phyloP scores from a whole-genome alignment of 768 basidiomycete genomes.

The Rhizopogon vinicolor region DNA sequence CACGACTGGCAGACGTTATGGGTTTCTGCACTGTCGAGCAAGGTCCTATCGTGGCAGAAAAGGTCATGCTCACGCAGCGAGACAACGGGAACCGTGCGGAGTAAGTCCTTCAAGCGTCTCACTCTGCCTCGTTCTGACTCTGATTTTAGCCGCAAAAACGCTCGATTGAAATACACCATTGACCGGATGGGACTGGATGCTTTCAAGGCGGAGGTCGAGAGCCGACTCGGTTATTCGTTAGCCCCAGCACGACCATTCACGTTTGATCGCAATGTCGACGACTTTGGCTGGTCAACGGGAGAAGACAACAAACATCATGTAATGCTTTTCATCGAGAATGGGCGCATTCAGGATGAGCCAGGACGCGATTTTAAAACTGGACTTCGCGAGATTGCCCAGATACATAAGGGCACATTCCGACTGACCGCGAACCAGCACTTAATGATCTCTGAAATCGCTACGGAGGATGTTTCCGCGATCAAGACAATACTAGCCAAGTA shows the following conservation, averaged over 20 bases:
- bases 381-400: constrained; percentile 85
- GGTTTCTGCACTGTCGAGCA: constrained; percentile 93
- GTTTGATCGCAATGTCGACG: constrained; percentile 89
- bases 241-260: constrained; percentile 68
- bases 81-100: constrained; percentile 95
- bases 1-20: constrained; percentile 79
- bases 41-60: constrained; percentile 83
- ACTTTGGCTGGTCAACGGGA: constrained; percentile 90
- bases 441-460: constrained; percentile 76
- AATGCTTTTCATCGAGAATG: constrained; percentile 95
- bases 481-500: constrained; percentile 78
- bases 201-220: constrained; percentile 90
- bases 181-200: constrained; percentile 88
- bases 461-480: constrained; percentile 70
- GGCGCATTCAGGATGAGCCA: constrained; percentile 93
- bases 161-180: constrained; percentile 93
- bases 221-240: constrained; percentile 75
- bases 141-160: constrained; percentile 63
- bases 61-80: constrained; percentile 88
- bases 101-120: constrained; percentile 41
- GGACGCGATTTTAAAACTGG: constrained; percentile 90
- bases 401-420: constrained; percentile 92
- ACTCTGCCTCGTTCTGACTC: neutral
- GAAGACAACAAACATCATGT: constrained; percentile 89
- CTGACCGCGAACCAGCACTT: constrained; percentile 95